These are phyloP conservation scores for Sphagnum contortum DNA, from an alignment of 225 moss, liverwort and hornwort species.

Conservation along the genomic window DNA sequence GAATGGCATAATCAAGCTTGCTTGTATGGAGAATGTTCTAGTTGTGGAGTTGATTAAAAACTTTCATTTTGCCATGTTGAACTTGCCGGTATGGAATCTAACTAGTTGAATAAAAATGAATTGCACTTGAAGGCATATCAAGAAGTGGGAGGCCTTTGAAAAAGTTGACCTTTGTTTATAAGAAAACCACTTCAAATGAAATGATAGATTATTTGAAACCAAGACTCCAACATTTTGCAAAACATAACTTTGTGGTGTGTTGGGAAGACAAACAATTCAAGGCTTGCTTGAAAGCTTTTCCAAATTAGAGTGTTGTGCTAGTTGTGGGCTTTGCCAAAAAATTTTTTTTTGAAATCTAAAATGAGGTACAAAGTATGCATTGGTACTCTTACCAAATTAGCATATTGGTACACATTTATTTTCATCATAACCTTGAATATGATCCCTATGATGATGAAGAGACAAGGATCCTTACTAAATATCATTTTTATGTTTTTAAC, in stretches of 20 bases:
- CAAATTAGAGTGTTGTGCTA: neutral
- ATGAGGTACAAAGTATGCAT: conserved; percentile 1
- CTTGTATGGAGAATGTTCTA: neutral
- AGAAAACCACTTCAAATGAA: neutral
- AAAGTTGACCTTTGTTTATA: neutral
- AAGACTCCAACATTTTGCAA: neutral
- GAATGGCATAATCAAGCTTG: conserved; percentile 2
- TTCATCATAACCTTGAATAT: too few relatives aligned
- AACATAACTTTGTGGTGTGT: neutral
- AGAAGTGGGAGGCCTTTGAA: neutral
- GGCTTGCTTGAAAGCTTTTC: neutral
- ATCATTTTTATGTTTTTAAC: neutral
- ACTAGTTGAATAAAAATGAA: neutral
- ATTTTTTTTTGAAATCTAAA: neutral
- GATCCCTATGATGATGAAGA: neutral
- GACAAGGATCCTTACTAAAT: neutral
- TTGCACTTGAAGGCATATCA: conserved; percentile 2
- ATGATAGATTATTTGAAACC: conserved; percentile 2
- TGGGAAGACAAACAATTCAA: conserved; percentile 1
- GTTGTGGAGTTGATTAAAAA: neutral
- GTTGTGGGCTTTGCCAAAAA: neutral
- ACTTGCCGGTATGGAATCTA: neutral
- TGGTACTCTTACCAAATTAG: neutral
- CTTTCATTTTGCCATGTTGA: conserved; percentile 2
- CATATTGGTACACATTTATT: neutral